These are phyloP conservation scores for Hydrangea macrophylla DNA, from an alignment of 148 eudicot species.

Conservation along the genomic window DNA sequence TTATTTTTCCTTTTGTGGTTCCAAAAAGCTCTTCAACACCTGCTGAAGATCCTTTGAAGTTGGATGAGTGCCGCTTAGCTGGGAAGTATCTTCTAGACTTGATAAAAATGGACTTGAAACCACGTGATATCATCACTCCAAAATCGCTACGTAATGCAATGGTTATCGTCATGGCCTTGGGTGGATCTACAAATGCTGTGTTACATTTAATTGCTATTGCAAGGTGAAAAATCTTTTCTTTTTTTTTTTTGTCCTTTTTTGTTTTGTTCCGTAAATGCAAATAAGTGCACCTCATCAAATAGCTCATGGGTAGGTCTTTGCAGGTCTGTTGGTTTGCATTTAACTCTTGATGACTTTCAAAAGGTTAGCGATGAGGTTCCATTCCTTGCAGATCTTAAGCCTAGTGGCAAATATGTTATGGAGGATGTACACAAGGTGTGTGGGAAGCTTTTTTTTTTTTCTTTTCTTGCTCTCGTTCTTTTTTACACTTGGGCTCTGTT, in stretches of 20 bases:
- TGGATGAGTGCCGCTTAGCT: conserved; percentile 96
- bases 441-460: neutral
- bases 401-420: conserved; percentile 99
- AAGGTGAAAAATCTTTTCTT: conserved; percentile 41
- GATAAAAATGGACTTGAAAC: conserved; percentile 90
- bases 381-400: conserved; percentile 97
- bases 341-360: conserved; percentile 89
- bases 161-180: conserved; percentile 95
- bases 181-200: conserved; percentile 98
- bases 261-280: neutral
- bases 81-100: conserved; percentile 81
- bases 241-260: too few species aligned
- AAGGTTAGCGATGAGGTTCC: conserved; percentile 91
- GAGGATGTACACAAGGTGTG: conserved; percentile 94
- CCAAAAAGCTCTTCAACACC: conserved; percentile 85
- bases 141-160: conserved; percentile 85
- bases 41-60: conserved; percentile 93
- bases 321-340: conserved; percentile 84
- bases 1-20: conserved; percentile 2
- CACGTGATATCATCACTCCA: conserved; percentile 86
- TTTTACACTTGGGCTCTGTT: too few species aligned
- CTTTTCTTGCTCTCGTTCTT: neutral
- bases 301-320: conserved; percentile 19
- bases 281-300: neutral
- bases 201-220: conserved; percentile 96